phyloP scores from a whole-genome alignment of 192 early-diverging fungal genomes.

The Entrophospora sp. region DNA sequence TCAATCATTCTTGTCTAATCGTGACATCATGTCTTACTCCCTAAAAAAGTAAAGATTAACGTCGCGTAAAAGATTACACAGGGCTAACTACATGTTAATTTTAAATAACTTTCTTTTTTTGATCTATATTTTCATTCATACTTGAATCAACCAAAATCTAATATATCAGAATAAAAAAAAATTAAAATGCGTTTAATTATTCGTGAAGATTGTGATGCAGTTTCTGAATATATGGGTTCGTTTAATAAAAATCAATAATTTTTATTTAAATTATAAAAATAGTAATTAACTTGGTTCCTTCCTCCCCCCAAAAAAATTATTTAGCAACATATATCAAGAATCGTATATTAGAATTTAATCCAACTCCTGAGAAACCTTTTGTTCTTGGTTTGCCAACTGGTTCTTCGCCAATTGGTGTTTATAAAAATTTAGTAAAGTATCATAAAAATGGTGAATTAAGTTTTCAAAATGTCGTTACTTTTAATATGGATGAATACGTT shows the following conservation, averaged over 20 bases:
- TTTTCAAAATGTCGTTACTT: conserved; percentile 77
- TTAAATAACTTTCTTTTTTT: too few species aligned
- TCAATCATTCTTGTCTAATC: too few species aligned
- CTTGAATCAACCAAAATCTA: too few species aligned
- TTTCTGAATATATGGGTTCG: conserved; percentile 58
- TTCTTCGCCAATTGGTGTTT: conserved; percentile 74
- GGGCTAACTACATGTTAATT: too few species aligned
- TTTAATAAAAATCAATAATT: conserved; percentile 6
- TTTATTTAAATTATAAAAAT: background rate
- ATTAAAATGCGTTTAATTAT: conserved; percentile 64
- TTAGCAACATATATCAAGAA: conserved; percentile 72
- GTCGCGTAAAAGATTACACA: too few species aligned
- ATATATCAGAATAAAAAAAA: too few species aligned
- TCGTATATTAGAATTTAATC: conserved; percentile 69
- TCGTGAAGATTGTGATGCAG: conserved; percentile 60
- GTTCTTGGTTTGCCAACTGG: conserved; percentile 82
- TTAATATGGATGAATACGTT: conserved; percentile 90
- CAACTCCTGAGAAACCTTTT: conserved; percentile 66
- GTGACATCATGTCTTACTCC: too few species aligned
- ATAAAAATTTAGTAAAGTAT: conserved; percentile 69
- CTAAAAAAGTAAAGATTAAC: too few species aligned
- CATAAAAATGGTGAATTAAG: conserved; percentile 57
- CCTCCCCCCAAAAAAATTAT: too few species aligned
- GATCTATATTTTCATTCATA: too few species aligned
- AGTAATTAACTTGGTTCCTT: too few species aligned